Percentiles rank a stretch among this genome's conserved stretches.
These are phyloP conservation scores for Peterozyma xylosa DNA, from an alignment of 805 yeast species.

Conservation along the genomic window DNA sequence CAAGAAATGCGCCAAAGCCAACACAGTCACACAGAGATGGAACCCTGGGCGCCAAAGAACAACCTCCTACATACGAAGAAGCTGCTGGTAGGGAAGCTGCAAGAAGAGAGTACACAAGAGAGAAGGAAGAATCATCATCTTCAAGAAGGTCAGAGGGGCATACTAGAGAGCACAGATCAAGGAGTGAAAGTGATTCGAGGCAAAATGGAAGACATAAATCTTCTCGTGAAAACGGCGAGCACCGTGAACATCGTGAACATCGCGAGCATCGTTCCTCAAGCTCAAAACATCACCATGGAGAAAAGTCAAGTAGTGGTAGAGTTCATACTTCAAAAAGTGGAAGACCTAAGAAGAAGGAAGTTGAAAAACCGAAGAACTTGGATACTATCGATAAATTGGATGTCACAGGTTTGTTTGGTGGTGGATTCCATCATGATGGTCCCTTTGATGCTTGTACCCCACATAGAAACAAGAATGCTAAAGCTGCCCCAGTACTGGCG, in stretches of 20 bases:
- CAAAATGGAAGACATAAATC: constrained; percentile 9
- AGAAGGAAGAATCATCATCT: constrained; percentile 27
- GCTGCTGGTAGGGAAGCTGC: constrained; percentile 44
- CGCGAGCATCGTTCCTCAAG: constrained; percentile 21
- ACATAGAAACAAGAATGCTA: constrained; percentile 71
- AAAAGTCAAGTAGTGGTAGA: constrained; percentile 6
- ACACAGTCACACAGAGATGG: constrained; percentile 12
- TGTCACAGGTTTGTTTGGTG: constrained; percentile 91
- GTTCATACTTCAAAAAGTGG: constrained; percentile 4
- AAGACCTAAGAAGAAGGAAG: constrained; percentile 28
- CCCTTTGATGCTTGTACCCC: constrained; percentile 99
- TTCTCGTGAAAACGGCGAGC: too few species aligned
- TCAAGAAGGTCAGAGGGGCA: constrained; percentile 13
- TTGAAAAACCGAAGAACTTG: constrained; percentile 59
- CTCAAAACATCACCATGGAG: constrained; percentile 10
- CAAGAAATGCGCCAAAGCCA: constrained; percentile 8
- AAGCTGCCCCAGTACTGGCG: constrained; percentile 87
- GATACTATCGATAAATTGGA: constrained; percentile 94
- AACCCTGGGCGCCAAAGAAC: constrained; percentile 1
- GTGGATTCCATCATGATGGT: constrained; percentile 94
- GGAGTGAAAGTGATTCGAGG: constrained; percentile 10
- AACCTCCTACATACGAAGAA: constrained; percentile 67
- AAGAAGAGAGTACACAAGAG: constrained; percentile 43
- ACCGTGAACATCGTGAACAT: constrained; percentile 13
- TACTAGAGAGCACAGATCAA: constrained; percentile 10